phyloP scores from a whole-genome alignment of 73 alveolate species.

The Tetrahymena elliotti region DNA sequence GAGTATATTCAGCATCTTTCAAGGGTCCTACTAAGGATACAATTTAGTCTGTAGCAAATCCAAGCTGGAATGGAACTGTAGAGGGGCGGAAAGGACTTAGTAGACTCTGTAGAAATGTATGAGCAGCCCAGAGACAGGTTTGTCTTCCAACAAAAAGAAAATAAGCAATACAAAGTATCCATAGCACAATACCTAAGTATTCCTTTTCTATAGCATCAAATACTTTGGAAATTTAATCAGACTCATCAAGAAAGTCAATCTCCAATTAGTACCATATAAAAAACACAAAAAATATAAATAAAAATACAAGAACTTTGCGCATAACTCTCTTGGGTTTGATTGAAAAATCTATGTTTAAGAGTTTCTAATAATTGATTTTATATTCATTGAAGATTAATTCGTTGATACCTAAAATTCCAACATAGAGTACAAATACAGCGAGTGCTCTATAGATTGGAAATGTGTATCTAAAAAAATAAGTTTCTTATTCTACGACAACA shows the following conservation, averaged over 20 bases:
- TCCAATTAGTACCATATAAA: neutral
- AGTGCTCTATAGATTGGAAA: neutral
- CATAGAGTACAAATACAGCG: neutral
- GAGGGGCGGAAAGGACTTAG: neutral
- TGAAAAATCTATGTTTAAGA: neutral
- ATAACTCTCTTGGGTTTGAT: neutral
- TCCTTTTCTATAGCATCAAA: neutral
- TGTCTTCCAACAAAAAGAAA: neutral
- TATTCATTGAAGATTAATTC: neutral
- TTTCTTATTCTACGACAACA: neutral
- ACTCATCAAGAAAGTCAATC: neutral
- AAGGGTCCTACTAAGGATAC: neutral
- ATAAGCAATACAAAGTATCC: neutral
- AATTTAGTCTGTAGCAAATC: neutral
- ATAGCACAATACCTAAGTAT: neutral
- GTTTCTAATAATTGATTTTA: neutral
- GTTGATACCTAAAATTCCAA: neutral
- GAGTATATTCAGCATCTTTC: neutral
- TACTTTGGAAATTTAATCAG: neutral
- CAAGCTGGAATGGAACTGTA: neutral
- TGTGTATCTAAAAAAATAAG: neutral
- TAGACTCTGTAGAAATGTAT: neutral
- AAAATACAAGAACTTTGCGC: neutral
- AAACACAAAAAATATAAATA: neutral
- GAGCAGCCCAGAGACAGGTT: constrained; percentile 1